Evolutionary conservation across 805 yeast genomes (phyloP).

Genomic region (Lipomyces starkeyi): DNA sequence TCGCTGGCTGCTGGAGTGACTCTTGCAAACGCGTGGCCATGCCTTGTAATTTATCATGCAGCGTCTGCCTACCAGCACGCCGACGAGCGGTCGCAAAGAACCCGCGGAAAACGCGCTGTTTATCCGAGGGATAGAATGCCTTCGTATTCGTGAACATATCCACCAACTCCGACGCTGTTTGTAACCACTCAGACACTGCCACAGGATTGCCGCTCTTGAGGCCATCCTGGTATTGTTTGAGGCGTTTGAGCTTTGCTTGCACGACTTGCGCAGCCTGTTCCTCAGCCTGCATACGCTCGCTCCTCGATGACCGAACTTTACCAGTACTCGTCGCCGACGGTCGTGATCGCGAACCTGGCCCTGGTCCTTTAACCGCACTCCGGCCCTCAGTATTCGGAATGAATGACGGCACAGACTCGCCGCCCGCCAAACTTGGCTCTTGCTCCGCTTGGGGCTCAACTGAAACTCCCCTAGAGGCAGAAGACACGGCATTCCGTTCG

Average conservation of each 20-base stretch:
- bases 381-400: conserved; percentile 29
- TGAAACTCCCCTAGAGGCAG: conserved; percentile 5
- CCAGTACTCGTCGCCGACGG: conserved; percentile 2
- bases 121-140: conserved; percentile 78
- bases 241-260: conserved; percentile 22
- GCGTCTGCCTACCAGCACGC: conserved; percentile 56
- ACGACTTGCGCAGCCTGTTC: conserved; percentile 31
- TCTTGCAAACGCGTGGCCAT: conserved; percentile 51
- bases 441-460: not conserved
- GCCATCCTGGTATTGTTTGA: conserved; percentile 32
- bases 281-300: conserved; percentile 33
- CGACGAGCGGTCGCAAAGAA: conserved; percentile 63
- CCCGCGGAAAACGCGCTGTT: conserved; percentile 71
- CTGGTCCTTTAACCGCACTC: not conserved
- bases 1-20: conserved; percentile 59
- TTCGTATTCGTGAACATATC: conserved; percentile 80
- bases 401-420: conserved; percentile 25
- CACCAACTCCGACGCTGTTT: conserved; percentile 78
- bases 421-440: conserved; percentile 6
- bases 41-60: conserved; percentile 76
- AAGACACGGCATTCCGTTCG: conserved; percentile 13
- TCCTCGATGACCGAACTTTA: conserved; percentile 16
- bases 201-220: conserved; percentile 51
- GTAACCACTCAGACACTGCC: conserved; percentile 82
- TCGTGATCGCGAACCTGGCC: conserved; percentile 15